Evolutionary conservation across 805 yeast genomes (phyloP), one percentile per base, ranked within the genome.

Genomic region (Pichia eremophila): DNA sequence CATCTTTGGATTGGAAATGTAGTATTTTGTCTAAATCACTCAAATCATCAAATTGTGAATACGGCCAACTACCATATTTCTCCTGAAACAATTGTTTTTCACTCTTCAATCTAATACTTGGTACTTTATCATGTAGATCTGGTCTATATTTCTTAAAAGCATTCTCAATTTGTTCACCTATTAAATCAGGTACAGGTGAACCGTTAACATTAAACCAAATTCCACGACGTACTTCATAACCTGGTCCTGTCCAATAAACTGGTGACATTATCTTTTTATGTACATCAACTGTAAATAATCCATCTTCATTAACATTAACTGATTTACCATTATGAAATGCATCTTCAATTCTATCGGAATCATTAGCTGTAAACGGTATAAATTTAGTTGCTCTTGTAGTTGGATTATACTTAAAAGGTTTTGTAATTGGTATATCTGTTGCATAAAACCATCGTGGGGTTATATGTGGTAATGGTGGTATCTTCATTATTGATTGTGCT

Each of bases 221-320:
- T 1, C 96, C 96, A 46, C 97, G 68, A 41, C 96, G 70, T 1
- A 91, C 83, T 50, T 85, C 89, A 59, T 81, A 91, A 0, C 70
- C 66, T 0, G 96, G 93, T 1, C 97, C 97, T 8, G 78, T 80
- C 97, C 97, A 91, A 61, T 81, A 91, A 0, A 81, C 74, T 0
- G 98, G 95, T 4, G 65, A 54, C 56, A 90, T 62, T 43, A 71
- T 72, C 63, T 79, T 72, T 8, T 66, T 63, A 0, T 59, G 52
- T 19, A 91, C 51, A 57, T 87, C 79, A 6, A 88, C 96, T 56
- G 79, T 78, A 57, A 85, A 85, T 27, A 91, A 67, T 25, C 77
- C 75, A 59, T 90, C 98, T 57, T 87, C 95, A 58, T 82, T 82
- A 1, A 91, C 97, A 1, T 75, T 74, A 4, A 84, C 29, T 12